Evolutionary conservation across 2,329 filamentous ascomycete species (phyloP).

Genomic region (Aspergillus felis): DNA sequence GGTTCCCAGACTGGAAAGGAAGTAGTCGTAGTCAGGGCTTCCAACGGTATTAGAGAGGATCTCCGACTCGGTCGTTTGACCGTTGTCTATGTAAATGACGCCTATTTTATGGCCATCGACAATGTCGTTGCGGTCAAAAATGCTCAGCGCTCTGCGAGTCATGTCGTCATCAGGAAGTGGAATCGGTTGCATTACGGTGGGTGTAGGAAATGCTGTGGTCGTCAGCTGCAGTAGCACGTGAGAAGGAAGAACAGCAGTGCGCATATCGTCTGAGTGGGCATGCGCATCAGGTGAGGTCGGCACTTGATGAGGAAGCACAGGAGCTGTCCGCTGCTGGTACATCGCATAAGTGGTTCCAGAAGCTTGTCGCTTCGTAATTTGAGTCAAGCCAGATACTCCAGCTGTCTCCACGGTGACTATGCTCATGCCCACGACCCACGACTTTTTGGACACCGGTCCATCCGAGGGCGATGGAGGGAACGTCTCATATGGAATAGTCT

Average conservation of each 20-base stretch:
- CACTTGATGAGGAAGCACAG: constrained; percentile 44
- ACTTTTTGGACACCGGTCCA: constrained; percentile 42
- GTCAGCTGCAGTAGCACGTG: constrained; percentile 45
- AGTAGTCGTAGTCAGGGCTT: constrained; percentile 81
- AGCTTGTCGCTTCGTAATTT: constrained; percentile 49
- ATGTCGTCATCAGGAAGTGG: constrained; percentile 70
- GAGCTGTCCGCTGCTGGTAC: constrained; percentile 46
- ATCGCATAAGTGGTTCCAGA: constrained; percentile 48
- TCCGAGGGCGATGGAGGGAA: constrained; percentile 41
- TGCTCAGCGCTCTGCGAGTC: constrained; percentile 68
- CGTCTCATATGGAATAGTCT: constrained; percentile 48
- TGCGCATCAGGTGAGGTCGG: constrained; percentile 38
- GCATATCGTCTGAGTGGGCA: constrained; percentile 35
- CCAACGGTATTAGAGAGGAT: constrained; percentile 85
- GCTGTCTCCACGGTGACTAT: constrained; percentile 50
- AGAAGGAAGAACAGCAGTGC: constrained; percentile 42
- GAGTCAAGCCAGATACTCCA: constrained; percentile 44
- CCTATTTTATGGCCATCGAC: constrained; percentile 95
- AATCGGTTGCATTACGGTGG: constrained; percentile 61
- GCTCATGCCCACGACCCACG: constrained; percentile 51
- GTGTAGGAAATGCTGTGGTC: constrained; percentile 42
- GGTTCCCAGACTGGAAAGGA: constrained; percentile 77
- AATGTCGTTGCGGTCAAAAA: constrained; percentile 82
- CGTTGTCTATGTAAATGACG: constrained; percentile 86
- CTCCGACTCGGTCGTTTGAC: constrained; percentile 75